Percentiles rank a stretch among this genome's conserved stretches.
Conservation (phyloP, 768 basidiomycete genomes). For the Sarcodon sp. region DNA sequence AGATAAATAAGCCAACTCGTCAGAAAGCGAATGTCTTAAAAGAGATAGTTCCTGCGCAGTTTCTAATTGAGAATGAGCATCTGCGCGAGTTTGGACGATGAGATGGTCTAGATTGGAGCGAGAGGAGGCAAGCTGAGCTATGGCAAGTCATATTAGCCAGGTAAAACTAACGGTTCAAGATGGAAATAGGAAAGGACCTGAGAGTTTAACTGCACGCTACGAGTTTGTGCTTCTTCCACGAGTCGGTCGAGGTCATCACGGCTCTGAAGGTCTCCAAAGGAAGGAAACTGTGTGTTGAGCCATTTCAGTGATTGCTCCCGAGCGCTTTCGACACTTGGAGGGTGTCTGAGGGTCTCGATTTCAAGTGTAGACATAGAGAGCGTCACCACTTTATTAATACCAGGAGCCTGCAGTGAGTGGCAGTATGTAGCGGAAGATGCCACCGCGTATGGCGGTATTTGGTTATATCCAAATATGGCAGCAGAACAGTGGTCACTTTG, state of each 20-base stretch:
- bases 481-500: no score
- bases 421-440: no score
- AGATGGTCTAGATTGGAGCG: slow-evolving; percentile 31
- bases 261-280: slow-evolving; percentile 19
- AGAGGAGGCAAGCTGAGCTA: slow-evolving; percentile 49
- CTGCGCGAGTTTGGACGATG: slow-evolving; percentile 32
- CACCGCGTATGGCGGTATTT: no score
- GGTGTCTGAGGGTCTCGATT: slow-evolving; percentile 34
- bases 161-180: slow-evolving; percentile 4
- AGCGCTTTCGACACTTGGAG: slow-evolving; percentile 25
- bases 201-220: slow-evolving; percentile 11
- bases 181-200: slow-evolving; percentile 15
- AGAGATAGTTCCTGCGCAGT: slow-evolving; percentile 65
- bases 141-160: slow-evolving; percentile 23
- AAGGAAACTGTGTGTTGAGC: slow-evolving; percentile 33
- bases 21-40: slow-evolving; percentile 64
- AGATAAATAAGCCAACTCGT: slow-evolving; percentile 62
- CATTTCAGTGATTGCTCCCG: slow-evolving; percentile 21
- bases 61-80: slow-evolving; percentile 36
- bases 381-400: neutral
- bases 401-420: neutral
- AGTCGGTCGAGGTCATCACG: slow-evolving; percentile 35
- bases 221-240: slow-evolving; percentile 27
- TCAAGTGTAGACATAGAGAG: slow-evolving; percentile 26
- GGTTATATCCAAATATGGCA: no score